phyloP scores from a whole-genome alignment of 208 protist species.

The Angomonas deanei region DNA sequence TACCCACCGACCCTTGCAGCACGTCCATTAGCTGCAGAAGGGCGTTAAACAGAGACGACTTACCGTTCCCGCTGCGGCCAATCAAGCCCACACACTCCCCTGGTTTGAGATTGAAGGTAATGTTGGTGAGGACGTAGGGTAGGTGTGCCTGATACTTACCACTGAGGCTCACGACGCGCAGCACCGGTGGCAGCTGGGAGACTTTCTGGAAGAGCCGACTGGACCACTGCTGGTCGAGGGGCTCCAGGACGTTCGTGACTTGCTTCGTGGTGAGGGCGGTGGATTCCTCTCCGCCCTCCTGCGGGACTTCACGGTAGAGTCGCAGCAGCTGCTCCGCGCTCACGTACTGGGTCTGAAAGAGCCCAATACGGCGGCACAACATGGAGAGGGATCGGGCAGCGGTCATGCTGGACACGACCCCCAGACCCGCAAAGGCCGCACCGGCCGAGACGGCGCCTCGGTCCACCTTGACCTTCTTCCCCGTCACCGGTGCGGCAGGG shows the following conservation, averaged over 20 bases:
- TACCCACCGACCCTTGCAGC: constrained; percentile 38
- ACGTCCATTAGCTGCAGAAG: constrained; percentile 88
- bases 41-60: constrained; percentile 80
- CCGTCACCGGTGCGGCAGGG: constrained; percentile 3
- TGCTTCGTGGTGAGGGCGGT: background rate
- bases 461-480: constrained; percentile 12
- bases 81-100: constrained; percentile 68
- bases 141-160: constrained; percentile 61
- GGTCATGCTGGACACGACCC: constrained; percentile 56
- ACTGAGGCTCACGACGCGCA: constrained; percentile 58
- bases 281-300: constrained; percentile 8
- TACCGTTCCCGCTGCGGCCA: constrained; percentile 78
- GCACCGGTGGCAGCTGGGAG: constrained; percentile 16
- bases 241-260: background rate
- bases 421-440: constrained; percentile 51
- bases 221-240: background rate
- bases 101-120: constrained; percentile 42
- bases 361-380: constrained; percentile 63
- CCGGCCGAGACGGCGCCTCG: constrained; percentile 11
- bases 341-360: constrained; percentile 80
- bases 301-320: constrained; percentile 19
- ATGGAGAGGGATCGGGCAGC: constrained; percentile 43
- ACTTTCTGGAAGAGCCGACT: background rate
- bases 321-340: constrained; percentile 58
- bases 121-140: constrained; percentile 57